A percentile compares a stretch with the other conserved stretches of the same genome.
Conservation (phyloP, 495 filamentous ascomycete species). For the Podospora pseudopauciseta region DNA sequence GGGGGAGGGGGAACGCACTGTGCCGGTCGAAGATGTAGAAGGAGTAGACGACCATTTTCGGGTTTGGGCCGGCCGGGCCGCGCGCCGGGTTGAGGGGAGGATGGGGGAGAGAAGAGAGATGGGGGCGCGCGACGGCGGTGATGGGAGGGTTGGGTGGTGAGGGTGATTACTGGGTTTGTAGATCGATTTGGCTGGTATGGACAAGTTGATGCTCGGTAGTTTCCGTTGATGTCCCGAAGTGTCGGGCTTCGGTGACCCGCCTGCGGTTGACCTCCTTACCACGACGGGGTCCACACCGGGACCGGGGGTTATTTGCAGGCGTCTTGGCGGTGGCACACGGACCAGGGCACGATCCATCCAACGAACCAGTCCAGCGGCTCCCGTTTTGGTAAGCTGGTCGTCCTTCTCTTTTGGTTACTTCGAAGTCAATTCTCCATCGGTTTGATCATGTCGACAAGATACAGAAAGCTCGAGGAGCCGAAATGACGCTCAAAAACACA, state of each 20-base stretch:
- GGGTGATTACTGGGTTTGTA: background rate
- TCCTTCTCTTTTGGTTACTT: background rate
- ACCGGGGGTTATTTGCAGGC: background rate
- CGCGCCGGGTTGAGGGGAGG: constrained; percentile 14
- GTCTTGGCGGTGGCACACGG: background rate
- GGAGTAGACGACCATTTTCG: constrained; percentile 76
- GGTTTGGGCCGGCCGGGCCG: constrained; percentile 14
- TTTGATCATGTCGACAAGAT: background rate
- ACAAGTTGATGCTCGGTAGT: background rate
- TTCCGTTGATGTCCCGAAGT: background rate
- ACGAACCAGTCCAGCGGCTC: background rate
- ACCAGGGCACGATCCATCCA: background rate
- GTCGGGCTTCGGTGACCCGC: background rate
- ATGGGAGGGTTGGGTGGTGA: background rate
- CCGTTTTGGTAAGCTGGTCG: background rate
- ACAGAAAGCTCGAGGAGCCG: background rate
- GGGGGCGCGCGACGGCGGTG: background rate
- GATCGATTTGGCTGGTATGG: background rate
- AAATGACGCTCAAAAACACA: background rate
- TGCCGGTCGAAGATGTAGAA: constrained; percentile 99
- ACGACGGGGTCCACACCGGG: background rate
- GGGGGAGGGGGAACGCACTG: constrained; percentile 55
- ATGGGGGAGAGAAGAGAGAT: background rate
- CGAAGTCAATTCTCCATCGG: background rate
- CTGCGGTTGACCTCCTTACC: background rate